Percentiles rank a stretch among this genome's conserved stretches.
Conservation (phyloP, 805 yeast species). For the Saccharomycopsis sp. region DNA sequence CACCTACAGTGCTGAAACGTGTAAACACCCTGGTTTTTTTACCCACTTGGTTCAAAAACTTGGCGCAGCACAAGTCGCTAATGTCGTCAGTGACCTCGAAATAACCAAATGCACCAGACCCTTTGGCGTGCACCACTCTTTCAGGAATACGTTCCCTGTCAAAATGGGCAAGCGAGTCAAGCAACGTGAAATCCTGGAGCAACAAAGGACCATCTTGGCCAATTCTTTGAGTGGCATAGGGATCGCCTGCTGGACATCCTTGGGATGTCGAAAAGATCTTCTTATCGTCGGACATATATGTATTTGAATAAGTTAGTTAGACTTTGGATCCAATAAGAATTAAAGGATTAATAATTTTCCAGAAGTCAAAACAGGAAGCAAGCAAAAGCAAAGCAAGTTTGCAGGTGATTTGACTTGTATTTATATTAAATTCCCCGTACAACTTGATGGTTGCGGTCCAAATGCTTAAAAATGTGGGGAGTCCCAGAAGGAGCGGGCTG, state of each 20-base stretch:
- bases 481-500: neutral
- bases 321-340: neutral
- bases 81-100: slow-evolving; percentile 85
- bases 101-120: slow-evolving; percentile 83
- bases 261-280: slow-evolving; percentile 44
- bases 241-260: slow-evolving; percentile 70
- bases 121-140: slow-evolving; percentile 90
- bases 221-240: slow-evolving; percentile 68
- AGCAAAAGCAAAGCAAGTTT: neutral
- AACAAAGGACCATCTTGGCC: slow-evolving; percentile 72
- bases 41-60: slow-evolving; percentile 65
- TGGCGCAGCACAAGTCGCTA: slow-evolving; percentile 59
- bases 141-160: slow-evolving; percentile 89
- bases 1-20: slow-evolving; percentile 66
- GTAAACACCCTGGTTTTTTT: slow-evolving; percentile 66
- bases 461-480: too few relatives aligned
- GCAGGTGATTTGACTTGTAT: neutral
- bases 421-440: neutral
- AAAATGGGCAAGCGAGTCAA: slow-evolving; percentile 78
- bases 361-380: neutral
- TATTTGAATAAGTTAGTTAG: neutral
- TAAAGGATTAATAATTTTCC: neutral
- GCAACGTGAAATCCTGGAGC: slow-evolving; percentile 71
- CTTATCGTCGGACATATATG: slow-evolving; percentile 3
- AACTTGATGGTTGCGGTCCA: too few relatives aligned